Evolutionary conservation across 2,329 filamentous ascomycete genomes (phyloP), one percentile per base, ranked within the genome.

Genomic region (Proliferodiscus dingleyae): DNA sequence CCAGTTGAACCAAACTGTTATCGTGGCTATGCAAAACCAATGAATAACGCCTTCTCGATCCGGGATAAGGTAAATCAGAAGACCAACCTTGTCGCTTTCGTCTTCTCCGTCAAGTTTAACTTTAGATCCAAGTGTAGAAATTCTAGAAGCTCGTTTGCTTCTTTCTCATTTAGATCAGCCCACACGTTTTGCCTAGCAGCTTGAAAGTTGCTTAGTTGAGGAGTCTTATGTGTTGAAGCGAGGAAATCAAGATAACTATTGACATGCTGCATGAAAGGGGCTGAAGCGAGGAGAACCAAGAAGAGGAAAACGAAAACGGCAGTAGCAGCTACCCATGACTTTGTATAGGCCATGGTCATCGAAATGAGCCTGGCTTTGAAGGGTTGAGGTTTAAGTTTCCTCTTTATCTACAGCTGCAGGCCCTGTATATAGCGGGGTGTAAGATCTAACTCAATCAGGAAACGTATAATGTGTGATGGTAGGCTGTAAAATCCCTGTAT

Each of bases 31-130:
- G 19, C 13, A 5, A 37, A n/a, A 26, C 6, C 24, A 6, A 26
- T 11, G 24, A 26, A 26, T 26, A 18, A 22, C 28, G 21, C 15
- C 13, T 9, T 15, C 21, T 4, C n/a, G 8, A 19, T 29, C 21
- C n/a, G 16, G 10, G 4, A 15, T 15, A 41, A 18, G 9, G 2
- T 9, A 41, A 26, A 15, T 13, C 11, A 13, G 24, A 32, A 28
- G 10, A 41, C 41, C 15, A 37, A 45, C 44, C 33, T 37, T n/a
- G 42, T 37, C 19, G 51, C 45, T 16, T 47, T 29, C 3, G 37
- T 18, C 16, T 45, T 37, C 15, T 36, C 22, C 11, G 51, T 53
- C n/a, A 53, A 22, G 30, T 51, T 53, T 15, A 51, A 32, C 16
- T 26, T 29, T 10, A 37, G 23, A 10, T 30, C 30, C n/a, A 37